phyloP scores from a whole-genome alignment of 768 basidiomycete species.

The Jaapia argillacea region DNA sequence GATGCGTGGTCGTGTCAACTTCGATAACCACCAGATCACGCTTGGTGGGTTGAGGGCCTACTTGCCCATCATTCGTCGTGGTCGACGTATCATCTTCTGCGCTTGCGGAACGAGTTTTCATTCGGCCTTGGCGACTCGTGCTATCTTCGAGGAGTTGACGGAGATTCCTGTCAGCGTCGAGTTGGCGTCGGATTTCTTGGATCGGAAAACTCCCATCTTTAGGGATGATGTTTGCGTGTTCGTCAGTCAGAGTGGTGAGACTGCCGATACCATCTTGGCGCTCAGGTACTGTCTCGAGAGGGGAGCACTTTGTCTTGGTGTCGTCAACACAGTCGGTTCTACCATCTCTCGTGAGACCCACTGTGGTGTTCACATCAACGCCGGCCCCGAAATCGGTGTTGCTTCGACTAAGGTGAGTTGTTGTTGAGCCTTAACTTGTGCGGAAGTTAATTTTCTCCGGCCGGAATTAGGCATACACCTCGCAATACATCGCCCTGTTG shows the following conservation, averaged over 20 bases:
- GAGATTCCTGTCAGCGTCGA: conserved; percentile 98
- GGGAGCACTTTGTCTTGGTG: conserved; percentile 93
- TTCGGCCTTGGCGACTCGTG: conserved; percentile 91
- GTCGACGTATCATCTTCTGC: conserved; percentile 89
- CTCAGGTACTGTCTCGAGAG: conserved; percentile 95
- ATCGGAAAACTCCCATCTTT: conserved; percentile 99
- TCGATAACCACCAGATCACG: conserved; percentile 83
- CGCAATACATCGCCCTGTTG: conserved; percentile 95
- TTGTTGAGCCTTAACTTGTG: background rate
- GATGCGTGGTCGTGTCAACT: conserved; percentile 99
- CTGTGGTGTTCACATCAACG: conserved; percentile 99
- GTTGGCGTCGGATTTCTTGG: conserved; percentile 95
- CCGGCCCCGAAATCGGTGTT: conserved; percentile 97
- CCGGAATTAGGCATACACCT: conserved; percentile 97
- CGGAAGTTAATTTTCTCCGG: too few relatives aligned
- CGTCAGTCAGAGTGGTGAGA: conserved; percentile 96
- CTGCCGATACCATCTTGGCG: conserved; percentile 95
- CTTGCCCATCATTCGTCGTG: conserved; percentile 90
- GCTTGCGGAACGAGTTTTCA: conserved; percentile 99
- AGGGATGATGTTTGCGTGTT: conserved; percentile 96
- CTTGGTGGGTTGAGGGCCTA: conserved; percentile 94
- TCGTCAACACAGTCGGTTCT: conserved; percentile 97
- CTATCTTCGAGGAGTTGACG: conserved; percentile 97
- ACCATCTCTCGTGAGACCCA: conserved; percentile 97
- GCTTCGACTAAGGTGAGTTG: conserved; percentile 84